These are phyloP conservation scores for Phytophthora tentaculata DNA, from an alignment of 352 stramenopile genomes.

Conservation along the genomic window DNA sequence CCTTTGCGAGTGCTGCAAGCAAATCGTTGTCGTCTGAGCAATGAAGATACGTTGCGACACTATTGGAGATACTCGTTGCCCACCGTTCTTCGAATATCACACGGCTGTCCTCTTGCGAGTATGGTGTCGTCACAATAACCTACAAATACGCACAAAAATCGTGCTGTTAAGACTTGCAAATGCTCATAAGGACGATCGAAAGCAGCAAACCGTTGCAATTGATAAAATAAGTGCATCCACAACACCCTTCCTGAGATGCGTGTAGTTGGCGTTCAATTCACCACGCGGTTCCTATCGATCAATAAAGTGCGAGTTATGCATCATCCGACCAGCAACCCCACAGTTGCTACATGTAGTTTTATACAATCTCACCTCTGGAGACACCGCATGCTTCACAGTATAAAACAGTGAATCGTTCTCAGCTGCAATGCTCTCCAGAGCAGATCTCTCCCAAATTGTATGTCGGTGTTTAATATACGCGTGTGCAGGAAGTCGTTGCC, in stretches of 20 bases:
- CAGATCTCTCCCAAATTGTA: constrained; percentile 20
- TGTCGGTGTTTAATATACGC: constrained; percentile 29
- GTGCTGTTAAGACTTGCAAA: not conserved
- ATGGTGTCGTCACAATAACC: constrained; percentile 16
- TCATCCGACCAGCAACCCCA: too few relatives aligned
- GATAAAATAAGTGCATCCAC: constrained; percentile 39
- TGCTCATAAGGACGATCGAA: not conserved
- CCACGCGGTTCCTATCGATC: constrained; percentile 10
- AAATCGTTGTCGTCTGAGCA: constrained; percentile 3
- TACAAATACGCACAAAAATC: constrained; percentile 8
- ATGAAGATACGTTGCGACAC: constrained; percentile 28
- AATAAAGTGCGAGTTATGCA: constrained; percentile 8
- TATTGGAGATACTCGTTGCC: constrained; percentile 16
- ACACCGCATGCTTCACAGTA: not conserved
- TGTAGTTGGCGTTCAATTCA: constrained; percentile 15
- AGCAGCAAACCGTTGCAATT: constrained; percentile 26
- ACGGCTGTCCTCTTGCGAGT: not conserved
- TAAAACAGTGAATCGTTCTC: constrained; percentile 52
- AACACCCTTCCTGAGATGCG: constrained; percentile 25
- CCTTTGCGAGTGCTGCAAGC: constrained; percentile 18
- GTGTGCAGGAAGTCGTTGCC: constrained; percentile 35
- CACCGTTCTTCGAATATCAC: constrained; percentile 15
- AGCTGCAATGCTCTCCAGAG: constrained; percentile 15
- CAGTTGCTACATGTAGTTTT: too few relatives aligned
- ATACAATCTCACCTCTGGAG: constrained; percentile 20